A percentile compares a stretch with the other conserved stretches of the same genome.
Evolutionary conservation across 768 basidiomycete genomes (phyloP).

Genomic region (Tylopilus vinaceipallidus): DNA sequence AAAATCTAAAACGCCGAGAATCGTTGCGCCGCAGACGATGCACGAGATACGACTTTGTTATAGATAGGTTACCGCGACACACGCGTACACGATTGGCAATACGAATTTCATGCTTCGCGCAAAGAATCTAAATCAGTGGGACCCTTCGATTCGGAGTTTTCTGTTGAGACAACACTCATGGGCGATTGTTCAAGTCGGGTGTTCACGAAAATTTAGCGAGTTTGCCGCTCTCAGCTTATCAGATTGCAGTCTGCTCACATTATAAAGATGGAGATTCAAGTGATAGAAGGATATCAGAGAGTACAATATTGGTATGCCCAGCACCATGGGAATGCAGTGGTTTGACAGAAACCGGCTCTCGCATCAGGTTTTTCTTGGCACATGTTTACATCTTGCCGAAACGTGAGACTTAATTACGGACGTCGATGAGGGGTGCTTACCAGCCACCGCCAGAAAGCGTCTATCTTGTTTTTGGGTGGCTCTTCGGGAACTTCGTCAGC

Average conservation of each 20-base stretch:
- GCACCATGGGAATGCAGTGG: background rate
- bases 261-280: too few relatives aligned
- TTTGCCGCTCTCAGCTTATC: too few relatives aligned
- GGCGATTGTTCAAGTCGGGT: too few relatives aligned
- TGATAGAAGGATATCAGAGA: constrained; percentile 3
- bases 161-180: too few relatives aligned
- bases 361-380: background rate
- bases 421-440: constrained; percentile 45
- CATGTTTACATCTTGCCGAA: constrained; percentile 22
- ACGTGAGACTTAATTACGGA: background rate
- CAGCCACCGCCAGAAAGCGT: constrained; percentile 78
- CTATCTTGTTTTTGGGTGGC: constrained; percentile 63
- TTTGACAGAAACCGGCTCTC: too few relatives aligned
- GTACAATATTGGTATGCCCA: constrained; percentile 4
- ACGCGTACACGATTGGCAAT: too few relatives aligned
- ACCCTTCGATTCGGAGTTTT: too few relatives aligned
- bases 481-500: constrained; percentile 70
- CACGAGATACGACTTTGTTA: background rate
- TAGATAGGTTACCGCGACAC: too few relatives aligned
- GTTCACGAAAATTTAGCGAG: too few relatives aligned
- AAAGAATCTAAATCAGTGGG: too few relatives aligned
- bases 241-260: too few relatives aligned
- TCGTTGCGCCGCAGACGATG: background rate
- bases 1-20: constrained; percentile 10
- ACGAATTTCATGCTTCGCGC: too few relatives aligned